Evolutionary conservation across 371 early-diverging fungal genomes (phyloP).

Genomic region (Mucor lusitanicus): DNA sequence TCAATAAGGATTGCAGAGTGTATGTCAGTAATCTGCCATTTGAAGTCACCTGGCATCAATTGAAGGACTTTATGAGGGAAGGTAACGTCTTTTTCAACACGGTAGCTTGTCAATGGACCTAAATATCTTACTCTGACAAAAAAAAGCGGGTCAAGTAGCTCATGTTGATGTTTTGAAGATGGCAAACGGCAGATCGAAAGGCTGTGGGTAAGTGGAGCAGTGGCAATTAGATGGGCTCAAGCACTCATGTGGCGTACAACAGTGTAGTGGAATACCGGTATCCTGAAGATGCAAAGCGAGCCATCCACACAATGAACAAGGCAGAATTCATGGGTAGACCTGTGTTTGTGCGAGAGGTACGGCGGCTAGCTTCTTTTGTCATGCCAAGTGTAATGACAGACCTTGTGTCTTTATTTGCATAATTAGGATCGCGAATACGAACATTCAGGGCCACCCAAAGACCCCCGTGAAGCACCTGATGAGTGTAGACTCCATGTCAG

Average conservation of each 20-base stretch:
- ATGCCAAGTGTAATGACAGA: not conserved
- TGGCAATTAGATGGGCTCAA: not conserved
- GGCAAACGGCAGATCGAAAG: slow-evolving; percentile 67
- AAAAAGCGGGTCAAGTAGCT: slow-evolving; percentile 73
- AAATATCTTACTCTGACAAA: not conserved
- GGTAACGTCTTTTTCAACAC: slow-evolving; percentile 55
- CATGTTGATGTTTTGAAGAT: slow-evolving; percentile 69
- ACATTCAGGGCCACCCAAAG: slow-evolving; percentile 43
- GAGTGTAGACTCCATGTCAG: slow-evolving; percentile 69
- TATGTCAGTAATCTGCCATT: slow-evolving; percentile 71
- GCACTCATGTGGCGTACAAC: slow-evolving; percentile 5
- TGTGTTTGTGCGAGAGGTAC: slow-evolving; percentile 70
- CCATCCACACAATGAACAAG: slow-evolving; percentile 76
- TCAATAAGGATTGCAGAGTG: slow-evolving; percentile 31
- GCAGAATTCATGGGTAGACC: slow-evolving; percentile 76
- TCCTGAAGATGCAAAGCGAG: slow-evolving; percentile 79
- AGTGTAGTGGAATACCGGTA: slow-evolving; percentile 81
- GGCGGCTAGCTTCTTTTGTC: not conserved
- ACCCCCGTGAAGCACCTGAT: slow-evolving; percentile 47
- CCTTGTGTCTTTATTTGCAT: not conserved
- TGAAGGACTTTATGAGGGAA: slow-evolving; percentile 83
- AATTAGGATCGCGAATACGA: slow-evolving; percentile 62
- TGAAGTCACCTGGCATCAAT: slow-evolving; percentile 60
- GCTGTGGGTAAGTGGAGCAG: slow-evolving; percentile 42
- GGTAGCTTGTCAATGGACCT: not conserved